Evolutionary conservation across 108 stramenopile species (phyloP), one percentile per base, ranked within the genome.

Genomic region (Bacterosira constricta): DNA sequence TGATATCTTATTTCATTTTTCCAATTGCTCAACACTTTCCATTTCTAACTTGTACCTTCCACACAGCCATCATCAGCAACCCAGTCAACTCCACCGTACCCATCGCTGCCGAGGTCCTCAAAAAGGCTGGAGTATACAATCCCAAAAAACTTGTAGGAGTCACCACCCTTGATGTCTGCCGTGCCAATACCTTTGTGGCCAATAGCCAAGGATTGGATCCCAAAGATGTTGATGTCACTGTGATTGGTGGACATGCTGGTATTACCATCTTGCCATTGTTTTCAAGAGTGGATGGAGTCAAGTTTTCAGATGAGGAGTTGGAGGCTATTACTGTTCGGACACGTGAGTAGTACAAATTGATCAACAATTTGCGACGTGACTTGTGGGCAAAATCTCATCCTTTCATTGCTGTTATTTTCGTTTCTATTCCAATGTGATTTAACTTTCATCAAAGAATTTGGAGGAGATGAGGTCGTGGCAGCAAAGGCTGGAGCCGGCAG

Each of bases 41-140:
- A 15, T 1, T 15, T 53, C 20, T 56, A 21, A 7, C 2, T 15
- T 31, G 30, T 12, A 12, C 27, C 36, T 13, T 37, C 23, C 18
- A 4, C 35, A 57, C n/a, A 75, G 95, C 97, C 73, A 96, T 99
- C 85, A 98, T 99, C 78, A 89, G 90, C 79, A 99, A 99, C 88
- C 99, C 99, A 17, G 99, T 99, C 83, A 99, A 99, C 87, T 95
- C 93, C 20, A 99, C 98, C 35, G 99, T 99, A 26, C 99, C 99
- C 26, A 99, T 99, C 71, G 97, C 97, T 17, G 98, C 98, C 42
- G 99, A 99, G 79, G 90, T 97, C 3, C 71, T 99, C 46, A 98
- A 98, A 84, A 90, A 89, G 69, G 76, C 83, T 36, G 98, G 98
- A 3, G 97, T 97, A 6, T 99, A 98, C 88, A 74, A 99, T 79